Evolutionary conservation across 2,329 filamentous ascomycete genomes (phyloP), one percentile per base, ranked within the genome.

Genomic region (Rachicladosporium sp.): DNA sequence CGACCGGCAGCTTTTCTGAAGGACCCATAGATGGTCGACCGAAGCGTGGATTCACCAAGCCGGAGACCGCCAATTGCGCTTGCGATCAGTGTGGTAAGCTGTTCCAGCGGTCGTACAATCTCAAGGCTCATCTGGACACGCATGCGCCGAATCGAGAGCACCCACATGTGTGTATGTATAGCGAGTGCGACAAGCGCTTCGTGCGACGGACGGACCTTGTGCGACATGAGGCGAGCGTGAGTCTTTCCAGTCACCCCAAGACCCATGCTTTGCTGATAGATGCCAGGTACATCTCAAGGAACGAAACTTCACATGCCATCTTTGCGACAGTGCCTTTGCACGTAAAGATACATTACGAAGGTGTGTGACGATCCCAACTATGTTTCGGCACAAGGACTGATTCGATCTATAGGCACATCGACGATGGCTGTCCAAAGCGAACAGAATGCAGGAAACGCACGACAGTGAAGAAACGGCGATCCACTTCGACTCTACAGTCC

Each of bases 61-160:
- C 71, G 42, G 79, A 80, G 46, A 79, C 83, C 50, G 81, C 80
- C 40, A 83, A 78, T 50, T 81, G 76, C 59, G 69, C 74, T 46
- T 93, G 87, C 55, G 70, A 77, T 43, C 69, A 78, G 2, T 94
- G 87, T 54, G 78, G 80, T 5, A 84, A 81, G 58, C 72, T 80
- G 10, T 93, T 93, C 57, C 84, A 83, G 48, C 71, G 87, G 45
- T 80, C 76, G 52, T 93, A 89, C 65, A 93, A 93, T 62, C 85
- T 80, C 64, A 87, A 83, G 54, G 82, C 85, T 23, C 87, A 93
- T 58, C 73, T 88, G 70, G 80, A 88, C 54, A 88, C 79, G 1
- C 87, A 94, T 55, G 78, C 91, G 54, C 77, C 83, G 10, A 71
- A 74, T 43, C 71, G 81, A 41, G 74, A 76, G 51, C 83, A 82